phyloP scores from a whole-genome alignment of 768 basidiomycete genomes.

The Gloeophyllum trabeum region DNA sequence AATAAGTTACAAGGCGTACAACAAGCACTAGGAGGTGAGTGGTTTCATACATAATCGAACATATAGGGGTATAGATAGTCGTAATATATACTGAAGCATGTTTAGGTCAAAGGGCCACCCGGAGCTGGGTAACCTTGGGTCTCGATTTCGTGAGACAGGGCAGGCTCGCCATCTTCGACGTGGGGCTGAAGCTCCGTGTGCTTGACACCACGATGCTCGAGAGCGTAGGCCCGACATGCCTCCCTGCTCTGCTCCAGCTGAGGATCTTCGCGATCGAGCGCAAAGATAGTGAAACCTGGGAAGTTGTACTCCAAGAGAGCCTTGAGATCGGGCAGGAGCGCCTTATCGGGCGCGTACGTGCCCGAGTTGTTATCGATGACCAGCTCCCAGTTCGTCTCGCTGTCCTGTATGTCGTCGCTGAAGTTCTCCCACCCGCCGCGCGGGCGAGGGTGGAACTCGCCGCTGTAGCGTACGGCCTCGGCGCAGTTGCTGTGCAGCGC shows the following conservation, averaged over 20 bases:
- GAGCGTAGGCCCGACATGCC: constrained; percentile 57
- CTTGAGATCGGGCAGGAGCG: constrained; percentile 48
- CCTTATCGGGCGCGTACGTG: constrained; percentile 68
- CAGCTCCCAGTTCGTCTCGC: constrained; percentile 62
- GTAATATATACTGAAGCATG: too few relatives aligned
- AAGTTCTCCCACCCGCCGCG: constrained; percentile 58
- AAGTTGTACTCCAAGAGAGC: constrained; percentile 67
- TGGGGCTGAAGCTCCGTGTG: constrained; percentile 58
- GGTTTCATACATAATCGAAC: too few relatives aligned
- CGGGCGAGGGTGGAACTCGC: constrained; percentile 73
- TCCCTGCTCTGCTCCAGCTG: constrained; percentile 46
- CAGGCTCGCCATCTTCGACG: constrained; percentile 39
- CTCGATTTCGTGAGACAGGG: constrained; percentile 31
- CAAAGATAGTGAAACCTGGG: constrained; percentile 44
- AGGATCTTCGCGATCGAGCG: constrained; percentile 44
- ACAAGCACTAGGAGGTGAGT: too few relatives aligned
- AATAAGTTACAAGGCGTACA: too few relatives aligned
- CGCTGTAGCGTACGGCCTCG: constrained; percentile 55
- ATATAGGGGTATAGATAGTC: too few relatives aligned
- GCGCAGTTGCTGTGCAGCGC: constrained; percentile 73
- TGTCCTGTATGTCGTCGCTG: constrained; percentile 40
- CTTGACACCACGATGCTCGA: constrained; percentile 44
- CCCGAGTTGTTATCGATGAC: constrained; percentile 83
- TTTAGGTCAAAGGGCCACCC: too few relatives aligned
- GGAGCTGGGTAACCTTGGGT: too few relatives aligned